A percentile compares a stretch with the other conserved stretches of the same genome.
These are phyloP conservation scores for Epichloe uncinata DNA, from an alignment of 2,329 filamentous ascomycete genomes.

Conservation along the genomic window DNA sequence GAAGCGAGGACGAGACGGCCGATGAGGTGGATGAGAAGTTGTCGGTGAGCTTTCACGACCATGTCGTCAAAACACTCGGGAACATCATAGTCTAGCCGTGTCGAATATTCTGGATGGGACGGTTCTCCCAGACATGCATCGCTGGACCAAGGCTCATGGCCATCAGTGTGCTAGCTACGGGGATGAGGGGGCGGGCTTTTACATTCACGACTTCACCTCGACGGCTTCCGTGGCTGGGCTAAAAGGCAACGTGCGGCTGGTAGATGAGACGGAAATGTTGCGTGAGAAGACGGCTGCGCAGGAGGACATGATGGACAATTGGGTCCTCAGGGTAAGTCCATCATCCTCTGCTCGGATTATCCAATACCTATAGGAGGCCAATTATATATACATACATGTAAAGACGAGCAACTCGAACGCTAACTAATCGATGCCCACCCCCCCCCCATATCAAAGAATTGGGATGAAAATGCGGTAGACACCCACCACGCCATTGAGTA, in stretches of 20 bases:
- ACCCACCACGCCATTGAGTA: constrained; percentile 15
- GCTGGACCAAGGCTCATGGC: constrained; percentile 11
- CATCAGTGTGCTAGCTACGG: constrained; percentile 12
- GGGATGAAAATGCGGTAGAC: constrained; percentile 19
- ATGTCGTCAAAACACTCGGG: constrained; percentile 30
- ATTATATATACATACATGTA: too few relatives aligned
- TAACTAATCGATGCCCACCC: too few relatives aligned
- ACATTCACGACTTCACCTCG: constrained; percentile 15
- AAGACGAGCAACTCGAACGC: too few relatives aligned
- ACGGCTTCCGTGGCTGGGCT: constrained; percentile 4
- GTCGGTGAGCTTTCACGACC: constrained; percentile 28
- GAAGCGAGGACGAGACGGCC: constrained; percentile 27
- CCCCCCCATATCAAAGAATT: constrained; percentile 7
- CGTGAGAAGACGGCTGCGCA: neutral
- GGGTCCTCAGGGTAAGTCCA: constrained; percentile 14
- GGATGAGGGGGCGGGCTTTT: constrained; percentile 3
- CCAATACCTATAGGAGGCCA: too few relatives aligned
- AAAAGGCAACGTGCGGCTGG: constrained; percentile 3
- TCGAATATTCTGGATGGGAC: neutral
- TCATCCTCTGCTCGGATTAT: too few relatives aligned
- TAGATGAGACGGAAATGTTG: constrained; percentile 5
- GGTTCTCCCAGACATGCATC: neutral
- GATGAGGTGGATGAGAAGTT: constrained; percentile 26
- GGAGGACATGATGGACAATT: constrained; percentile 12
- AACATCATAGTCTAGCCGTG: constrained; percentile 19